Evolutionary conservation across 495 filamentous ascomycete species (phyloP).

Genomic region (Arthonia radiata): DNA sequence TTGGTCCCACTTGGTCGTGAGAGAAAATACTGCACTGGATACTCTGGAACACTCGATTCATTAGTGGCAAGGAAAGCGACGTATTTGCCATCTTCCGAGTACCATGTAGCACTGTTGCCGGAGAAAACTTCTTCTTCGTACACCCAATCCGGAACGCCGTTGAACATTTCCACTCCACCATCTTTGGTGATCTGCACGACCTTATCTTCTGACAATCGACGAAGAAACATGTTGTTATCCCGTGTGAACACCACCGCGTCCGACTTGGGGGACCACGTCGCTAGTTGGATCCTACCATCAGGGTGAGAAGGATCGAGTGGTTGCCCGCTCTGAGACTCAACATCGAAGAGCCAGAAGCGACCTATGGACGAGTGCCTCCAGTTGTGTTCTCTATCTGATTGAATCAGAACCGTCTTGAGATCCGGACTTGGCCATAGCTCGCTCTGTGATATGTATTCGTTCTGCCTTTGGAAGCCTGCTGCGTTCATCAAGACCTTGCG

Average conservation of each 20-base stretch:
- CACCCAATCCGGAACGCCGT: constrained; percentile 96
- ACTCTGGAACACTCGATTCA: constrained; percentile 76
- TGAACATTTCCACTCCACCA: constrained; percentile 68
- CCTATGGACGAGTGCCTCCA: constrained; percentile 79
- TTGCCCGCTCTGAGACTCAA: constrained; percentile 51
- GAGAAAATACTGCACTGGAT: constrained; percentile 81
- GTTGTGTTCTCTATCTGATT: constrained; percentile 37
- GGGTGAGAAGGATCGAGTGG: constrained; percentile 48
- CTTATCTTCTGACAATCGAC: constrained; percentile 31
- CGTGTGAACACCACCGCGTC: constrained; percentile 66
- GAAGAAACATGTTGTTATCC: constrained; percentile 69
- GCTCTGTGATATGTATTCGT: constrained; percentile 22
- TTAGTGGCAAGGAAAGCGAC: constrained; percentile 82
- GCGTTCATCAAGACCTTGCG: constrained; percentile 52
- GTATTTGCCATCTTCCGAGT: constrained; percentile 68
- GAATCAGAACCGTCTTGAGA: constrained; percentile 58
- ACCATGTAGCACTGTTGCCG: constrained; percentile 73
- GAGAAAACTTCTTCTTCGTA: constrained; percentile 90
- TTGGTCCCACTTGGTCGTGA: constrained; percentile 58
- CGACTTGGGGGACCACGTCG: constrained; percentile 70
- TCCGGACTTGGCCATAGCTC: constrained; percentile 56
- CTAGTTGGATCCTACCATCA: constrained; percentile 52
- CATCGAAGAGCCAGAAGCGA: constrained; percentile 83
- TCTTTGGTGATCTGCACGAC: constrained; percentile 62
- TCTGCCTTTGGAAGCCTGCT: constrained; percentile 30